phyloP scores from a whole-genome alignment of 2,329 filamentous ascomycete species.

The Lachnellula willkommii region DNA sequence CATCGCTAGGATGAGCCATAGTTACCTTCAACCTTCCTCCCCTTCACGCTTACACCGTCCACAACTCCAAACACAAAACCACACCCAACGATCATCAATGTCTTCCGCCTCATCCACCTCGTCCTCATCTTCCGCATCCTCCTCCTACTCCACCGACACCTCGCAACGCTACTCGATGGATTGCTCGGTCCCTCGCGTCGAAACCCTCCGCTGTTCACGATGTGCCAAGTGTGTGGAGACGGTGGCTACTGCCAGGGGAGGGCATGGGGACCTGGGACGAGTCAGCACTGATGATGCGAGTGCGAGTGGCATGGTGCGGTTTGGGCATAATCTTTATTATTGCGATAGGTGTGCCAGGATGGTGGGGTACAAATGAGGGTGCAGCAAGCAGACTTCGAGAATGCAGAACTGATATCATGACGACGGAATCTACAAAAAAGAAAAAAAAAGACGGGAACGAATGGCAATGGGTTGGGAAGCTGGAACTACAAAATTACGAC shows the following conservation, averaged over 20 bases:
- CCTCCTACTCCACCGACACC: conserved; percentile 10
- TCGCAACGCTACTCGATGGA: conserved; percentile 16
- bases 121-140: conserved; percentile 16
- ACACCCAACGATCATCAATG: conserved; percentile 8
- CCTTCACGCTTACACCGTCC: conserved; percentile 7
- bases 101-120: conserved; percentile 20
- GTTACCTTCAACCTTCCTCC: background rate
- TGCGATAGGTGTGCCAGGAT: conserved; percentile 59
- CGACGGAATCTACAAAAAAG: too few relatives aligned
- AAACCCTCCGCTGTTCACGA: conserved; percentile 58
- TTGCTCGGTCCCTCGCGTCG: conserved; percentile 35
- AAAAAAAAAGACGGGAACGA: too few relatives aligned
- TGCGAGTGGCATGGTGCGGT: conserved; percentile 57
- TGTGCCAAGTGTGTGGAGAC: conserved; percentile 56
- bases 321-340: conserved; percentile 62
- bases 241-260: conserved; percentile 36
- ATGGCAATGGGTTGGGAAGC: too few relatives aligned
- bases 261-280: conserved; percentile 12
- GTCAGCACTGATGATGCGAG: conserved; percentile 49
- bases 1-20: background rate
- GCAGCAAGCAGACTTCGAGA: too few relatives aligned
- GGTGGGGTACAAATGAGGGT: conserved; percentile 55
- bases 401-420: too few relatives aligned
- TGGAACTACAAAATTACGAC: too few relatives aligned
- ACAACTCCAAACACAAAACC: conserved; percentile 3